phyloP scores from a whole-genome alignment of 805 yeast genomes.

The Wickerhamiella sergipiensis region DNA sequence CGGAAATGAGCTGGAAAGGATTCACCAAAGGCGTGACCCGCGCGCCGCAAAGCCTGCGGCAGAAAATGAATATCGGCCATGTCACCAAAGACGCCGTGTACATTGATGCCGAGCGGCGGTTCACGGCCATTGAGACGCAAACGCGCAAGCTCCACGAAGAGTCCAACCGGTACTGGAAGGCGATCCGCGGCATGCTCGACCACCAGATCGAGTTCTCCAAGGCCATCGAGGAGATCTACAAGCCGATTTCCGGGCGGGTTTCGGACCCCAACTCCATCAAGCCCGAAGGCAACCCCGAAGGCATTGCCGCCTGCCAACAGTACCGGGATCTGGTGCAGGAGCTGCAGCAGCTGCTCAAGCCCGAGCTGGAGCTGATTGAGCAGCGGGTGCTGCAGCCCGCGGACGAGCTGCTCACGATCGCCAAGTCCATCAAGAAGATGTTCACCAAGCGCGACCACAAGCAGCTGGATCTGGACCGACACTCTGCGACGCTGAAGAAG shows the following conservation, averaged over 20 bases:
- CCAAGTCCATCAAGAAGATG: constrained; percentile 79
- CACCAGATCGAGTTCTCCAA: constrained; percentile 93
- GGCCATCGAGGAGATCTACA: constrained; percentile 89
- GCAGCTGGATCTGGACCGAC: constrained; percentile 86
- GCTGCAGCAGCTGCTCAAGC: constrained; percentile 71
- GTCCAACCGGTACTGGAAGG: constrained; percentile 76
- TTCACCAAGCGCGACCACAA: constrained; percentile 91
- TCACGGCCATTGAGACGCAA: constrained; percentile 79
- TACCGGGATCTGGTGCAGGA: constrained; percentile 80
- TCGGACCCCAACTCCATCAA: constrained; percentile 77
- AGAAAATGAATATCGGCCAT: constrained; percentile 66
- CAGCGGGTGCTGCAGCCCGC: constrained; percentile 83
- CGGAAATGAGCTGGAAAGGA: constrained; percentile 20
- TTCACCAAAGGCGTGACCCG: constrained; percentile 21
- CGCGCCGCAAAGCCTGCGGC: constrained; percentile 86
- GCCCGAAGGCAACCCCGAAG: constrained; percentile 94
- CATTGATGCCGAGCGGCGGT: constrained; percentile 90
- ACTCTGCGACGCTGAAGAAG: constrained; percentile 52
- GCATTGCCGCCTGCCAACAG: constrained; percentile 86
- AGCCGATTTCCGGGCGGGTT: constrained; percentile 86
- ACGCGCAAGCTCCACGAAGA: constrained; percentile 84
- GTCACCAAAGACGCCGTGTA: constrained; percentile 74
- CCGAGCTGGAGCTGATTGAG: constrained; percentile 86
- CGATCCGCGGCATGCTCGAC: constrained; percentile 85
- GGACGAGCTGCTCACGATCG: constrained; percentile 72